Base-by-base conservation (phyloP, 169 alveolate species). In the Miamiensis avidus region DNA sequence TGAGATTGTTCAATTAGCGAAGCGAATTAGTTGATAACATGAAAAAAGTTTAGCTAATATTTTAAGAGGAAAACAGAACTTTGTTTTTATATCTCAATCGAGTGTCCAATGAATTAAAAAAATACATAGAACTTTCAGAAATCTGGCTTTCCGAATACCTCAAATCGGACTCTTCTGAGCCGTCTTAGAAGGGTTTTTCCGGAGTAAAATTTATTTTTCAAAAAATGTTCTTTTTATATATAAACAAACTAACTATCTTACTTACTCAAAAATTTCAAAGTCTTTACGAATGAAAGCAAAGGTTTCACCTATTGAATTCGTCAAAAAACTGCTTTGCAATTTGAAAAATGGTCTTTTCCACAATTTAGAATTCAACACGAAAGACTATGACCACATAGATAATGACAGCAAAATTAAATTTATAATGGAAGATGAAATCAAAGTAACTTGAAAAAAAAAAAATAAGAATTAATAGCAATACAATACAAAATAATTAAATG, bases 1-100 rank as follows among this genome's bases (percentile, higher is more conserved):
- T 79, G 75, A 79, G 84, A 49, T 29, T 34, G 1, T 79, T 79
- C 64, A 79, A 79, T 49, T 79, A 79, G 20, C 31, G 84, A 28
- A 29, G 30, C 28, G 84, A 79, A 74, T 65, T 79, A 34, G 64
- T 79, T 28, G 76, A 79, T 6, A 79, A 79, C 20, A 28, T 79
- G 16, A 74, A 34, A 6, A 30, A 49, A 79, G 20, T 79, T 0
- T 79, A 79, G 29, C 30, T 79, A 29, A 79, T 79, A 0, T 79
- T 79, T 65, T 75, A 79, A n/a, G 64, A 65, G 20, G 73, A 79
- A 34, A 79, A 79, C 1, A 79, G 75, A 0, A 28, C n/a, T 29
- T 27, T 79, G 1, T 79, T 49, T 31, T 25, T 34, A 29, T 79
- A 34, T 32, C 25, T 79, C 11, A 29, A 27, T 34, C 29, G n/a